Conservation (phyloP, 345 rosid genomes). For the Psidium friedrichsthalianum region DNA sequence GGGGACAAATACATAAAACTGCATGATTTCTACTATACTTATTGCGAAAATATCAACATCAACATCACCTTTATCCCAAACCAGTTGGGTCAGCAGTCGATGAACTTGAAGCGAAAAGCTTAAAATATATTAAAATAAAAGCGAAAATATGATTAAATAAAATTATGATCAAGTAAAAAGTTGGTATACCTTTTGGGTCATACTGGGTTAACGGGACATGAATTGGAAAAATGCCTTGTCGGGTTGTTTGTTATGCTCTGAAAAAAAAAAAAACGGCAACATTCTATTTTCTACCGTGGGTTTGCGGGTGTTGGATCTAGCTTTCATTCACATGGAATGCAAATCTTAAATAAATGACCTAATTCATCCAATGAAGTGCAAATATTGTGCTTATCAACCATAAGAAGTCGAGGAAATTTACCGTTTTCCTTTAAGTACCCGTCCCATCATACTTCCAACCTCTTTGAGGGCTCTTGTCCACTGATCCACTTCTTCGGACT, state of each 20-base stretch:
- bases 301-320: not conserved
- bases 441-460: not conserved
- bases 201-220: too few relatives aligned
- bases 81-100: too few relatives aligned
- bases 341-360: not conserved
- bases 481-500: not conserved
- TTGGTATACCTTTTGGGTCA: not conserved
- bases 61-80: too few relatives aligned
- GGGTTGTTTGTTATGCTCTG: too few relatives aligned
- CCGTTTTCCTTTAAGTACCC: not conserved
- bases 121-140: too few relatives aligned
- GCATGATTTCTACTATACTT: not conserved
- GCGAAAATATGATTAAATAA: not conserved
- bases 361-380: not conserved
- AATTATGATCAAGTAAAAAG: not conserved
- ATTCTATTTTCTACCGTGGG: not conserved
- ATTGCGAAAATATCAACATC: not conserved
- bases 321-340: not conserved
- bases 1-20: not conserved
- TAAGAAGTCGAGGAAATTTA: not conserved
- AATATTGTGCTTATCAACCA: not conserved
- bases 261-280: not conserved
- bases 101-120: too few relatives aligned
- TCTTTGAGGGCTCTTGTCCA: not conserved
- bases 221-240: too few relatives aligned